Evolutionary conservation across 208 protist genomes (phyloP).

Genomic region (Leishmania guyanensis): DNA sequence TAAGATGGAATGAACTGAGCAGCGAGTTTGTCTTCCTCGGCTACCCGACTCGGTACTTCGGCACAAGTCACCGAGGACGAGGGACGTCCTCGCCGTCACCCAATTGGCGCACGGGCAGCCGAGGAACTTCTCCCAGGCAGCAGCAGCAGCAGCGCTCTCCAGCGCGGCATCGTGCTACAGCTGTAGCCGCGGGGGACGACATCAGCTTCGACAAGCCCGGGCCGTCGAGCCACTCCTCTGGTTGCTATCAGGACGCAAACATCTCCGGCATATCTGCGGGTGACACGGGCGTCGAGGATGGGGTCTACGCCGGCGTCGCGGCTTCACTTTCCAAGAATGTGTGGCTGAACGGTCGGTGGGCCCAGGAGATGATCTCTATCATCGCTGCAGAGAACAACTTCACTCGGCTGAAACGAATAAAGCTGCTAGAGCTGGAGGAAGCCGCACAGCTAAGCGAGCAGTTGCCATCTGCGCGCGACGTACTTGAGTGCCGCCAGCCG

Average conservation of each 20-base stretch:
- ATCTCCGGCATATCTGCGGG: conserved; percentile 15
- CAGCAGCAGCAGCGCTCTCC: conserved; percentile 5
- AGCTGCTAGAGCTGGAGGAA: conserved; percentile 71
- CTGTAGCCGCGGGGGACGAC: conserved; percentile 3
- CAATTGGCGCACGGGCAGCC: conserved; percentile 3
- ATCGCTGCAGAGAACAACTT: conserved; percentile 74
- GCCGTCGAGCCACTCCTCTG: background rate
- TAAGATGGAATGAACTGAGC: conserved; percentile 56
- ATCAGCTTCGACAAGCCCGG: conserved; percentile 3
- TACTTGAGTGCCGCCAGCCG: conserved; percentile 68
- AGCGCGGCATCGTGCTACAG: conserved; percentile 10
- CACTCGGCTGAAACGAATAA: conserved; percentile 62
- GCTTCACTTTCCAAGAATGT: conserved; percentile 75
- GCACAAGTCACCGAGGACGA: background rate
- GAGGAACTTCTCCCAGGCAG: conserved; percentile 15
- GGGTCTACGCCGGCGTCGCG: conserved; percentile 70
- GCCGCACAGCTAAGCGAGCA: conserved; percentile 42
- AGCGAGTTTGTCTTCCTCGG: conserved; percentile 76
- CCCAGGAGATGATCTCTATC: conserved; percentile 65
- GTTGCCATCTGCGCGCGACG: conserved; percentile 61
- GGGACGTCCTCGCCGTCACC: conserved; percentile 4
- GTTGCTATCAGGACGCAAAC: conserved; percentile 27
- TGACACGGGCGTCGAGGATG: conserved; percentile 78
- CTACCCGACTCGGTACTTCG: conserved; percentile 61
- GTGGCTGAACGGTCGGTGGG: conserved; percentile 82